Evolutionary conservation across 129 eudicot species (phyloP).

Genomic region (Dittrichia graveolens): DNA sequence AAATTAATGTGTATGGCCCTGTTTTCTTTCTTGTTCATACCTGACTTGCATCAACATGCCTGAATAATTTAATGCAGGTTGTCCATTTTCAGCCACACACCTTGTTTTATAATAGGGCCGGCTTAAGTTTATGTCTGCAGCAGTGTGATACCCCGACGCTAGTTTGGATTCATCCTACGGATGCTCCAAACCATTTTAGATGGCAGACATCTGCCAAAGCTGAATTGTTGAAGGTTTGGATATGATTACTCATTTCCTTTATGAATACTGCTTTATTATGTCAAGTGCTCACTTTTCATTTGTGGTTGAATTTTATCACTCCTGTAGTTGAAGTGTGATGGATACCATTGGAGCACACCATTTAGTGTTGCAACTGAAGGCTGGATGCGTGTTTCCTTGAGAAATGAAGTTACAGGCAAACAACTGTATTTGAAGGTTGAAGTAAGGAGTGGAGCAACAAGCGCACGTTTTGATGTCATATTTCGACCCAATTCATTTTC

Average conservation of each 20-base stretch:
- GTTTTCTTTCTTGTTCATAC: constrained; percentile 15
- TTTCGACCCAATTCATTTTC: constrained; percentile 78
- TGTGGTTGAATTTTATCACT: constrained; percentile 10
- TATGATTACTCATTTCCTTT: constrained; percentile 1
- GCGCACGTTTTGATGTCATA: constrained; percentile 80
- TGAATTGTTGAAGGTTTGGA: constrained; percentile 78
- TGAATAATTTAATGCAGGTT: constrained; percentile 55
- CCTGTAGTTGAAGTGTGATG: constrained; percentile 66
- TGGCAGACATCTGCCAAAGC: constrained; percentile 71
- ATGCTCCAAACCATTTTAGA: constrained; percentile 67
- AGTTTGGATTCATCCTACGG: constrained; percentile 69
- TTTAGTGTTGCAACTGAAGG: constrained; percentile 89
- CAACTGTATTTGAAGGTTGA: constrained; percentile 55
- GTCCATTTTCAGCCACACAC: constrained; percentile 92
- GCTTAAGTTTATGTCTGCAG: constrained; percentile 68
- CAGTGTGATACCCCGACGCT: constrained; percentile 69
- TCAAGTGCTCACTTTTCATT: constrained; percentile 20
- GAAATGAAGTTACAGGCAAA: constrained; percentile 43
- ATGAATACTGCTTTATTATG: constrained; percentile 2
- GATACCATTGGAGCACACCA: constrained; percentile 80
- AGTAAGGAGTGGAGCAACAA: constrained; percentile 80
- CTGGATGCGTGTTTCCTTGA: constrained; percentile 63
- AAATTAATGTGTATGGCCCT: neutral
- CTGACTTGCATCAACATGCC: constrained; percentile 15
- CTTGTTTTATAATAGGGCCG: constrained; percentile 71